Evolutionary conservation across 352 stramenopile genomes (phyloP).

Genomic region (Globisporangium takayamanum): DNA sequence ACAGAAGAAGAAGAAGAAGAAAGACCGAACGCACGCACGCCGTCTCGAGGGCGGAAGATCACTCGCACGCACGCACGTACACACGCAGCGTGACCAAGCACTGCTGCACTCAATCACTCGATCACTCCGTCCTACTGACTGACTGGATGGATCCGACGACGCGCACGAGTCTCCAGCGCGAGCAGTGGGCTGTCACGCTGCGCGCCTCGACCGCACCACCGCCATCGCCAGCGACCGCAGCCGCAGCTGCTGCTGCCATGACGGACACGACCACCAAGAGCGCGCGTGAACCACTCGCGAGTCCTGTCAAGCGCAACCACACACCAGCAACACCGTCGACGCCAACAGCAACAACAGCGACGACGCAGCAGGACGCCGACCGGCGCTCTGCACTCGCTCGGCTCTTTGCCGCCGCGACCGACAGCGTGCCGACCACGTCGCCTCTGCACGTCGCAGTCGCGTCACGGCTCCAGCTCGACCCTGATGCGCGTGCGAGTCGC

Average conservation of each 20-base stretch:
- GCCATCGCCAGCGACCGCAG: not conserved
- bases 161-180: not conserved
- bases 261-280: not conserved
- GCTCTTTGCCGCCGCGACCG: not conserved
- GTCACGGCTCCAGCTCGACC: constrained; percentile 5
- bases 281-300: no score
- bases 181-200: not conserved
- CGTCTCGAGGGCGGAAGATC: not conserved
- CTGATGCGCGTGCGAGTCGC: not conserved
- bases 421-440: not conserved
- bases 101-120: not conserved
- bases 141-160: not conserved
- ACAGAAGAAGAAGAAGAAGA: not conserved
- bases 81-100: not conserved
- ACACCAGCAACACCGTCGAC: not conserved
- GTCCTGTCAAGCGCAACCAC: not conserved
- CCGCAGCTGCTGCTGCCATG: not conserved
- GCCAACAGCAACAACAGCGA: not conserved
- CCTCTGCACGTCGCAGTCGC: not conserved
- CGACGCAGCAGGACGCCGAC: not conserved
- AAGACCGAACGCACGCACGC: not conserved
- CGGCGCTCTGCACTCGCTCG: not conserved
- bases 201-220: not conserved
- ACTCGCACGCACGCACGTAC: not conserved
- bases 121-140: no score